Percentiles rank a stretch among this genome's conserved stretches.
Conservation (phyloP, 2,329 filamentous ascomycete genomes). For the Aspergillus tamarii region DNA sequence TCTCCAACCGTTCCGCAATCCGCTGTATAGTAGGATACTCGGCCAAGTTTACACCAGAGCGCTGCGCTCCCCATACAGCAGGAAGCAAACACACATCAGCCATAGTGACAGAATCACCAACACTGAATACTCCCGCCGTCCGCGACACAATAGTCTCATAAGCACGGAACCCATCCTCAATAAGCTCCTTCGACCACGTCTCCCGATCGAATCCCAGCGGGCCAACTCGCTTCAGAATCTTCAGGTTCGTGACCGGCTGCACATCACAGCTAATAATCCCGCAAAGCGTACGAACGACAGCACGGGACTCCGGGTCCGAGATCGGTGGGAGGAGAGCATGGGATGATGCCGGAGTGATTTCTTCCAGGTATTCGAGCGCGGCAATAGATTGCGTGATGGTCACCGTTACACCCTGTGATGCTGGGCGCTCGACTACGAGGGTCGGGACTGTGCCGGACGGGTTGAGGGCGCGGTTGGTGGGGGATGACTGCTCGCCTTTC, state of each 20-base stretch:
- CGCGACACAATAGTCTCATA: conserved; percentile 54
- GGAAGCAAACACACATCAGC: conserved; percentile 64
- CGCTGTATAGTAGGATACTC: conserved; percentile 52
- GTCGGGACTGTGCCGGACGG: conserved; percentile 60
- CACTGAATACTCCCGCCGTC: conserved; percentile 54
- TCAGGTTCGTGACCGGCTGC: conserved; percentile 64
- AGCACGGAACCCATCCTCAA: conserved; percentile 57
- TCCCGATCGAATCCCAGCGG: conserved; percentile 48
- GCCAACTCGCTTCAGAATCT: conserved; percentile 55
- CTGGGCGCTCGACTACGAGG: conserved; percentile 45
- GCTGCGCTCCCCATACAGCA: conserved; percentile 60
- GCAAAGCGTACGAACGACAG: conserved; percentile 57
- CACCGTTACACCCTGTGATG: conserved; percentile 25
- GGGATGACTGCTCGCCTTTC: conserved; percentile 54
- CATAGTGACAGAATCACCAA: conserved; percentile 59
- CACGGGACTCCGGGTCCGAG: conserved; percentile 47
- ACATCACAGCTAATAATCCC: conserved; percentile 60
- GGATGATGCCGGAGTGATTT: conserved; percentile 50
- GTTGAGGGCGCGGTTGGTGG: conserved; percentile 54
- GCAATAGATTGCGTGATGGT: conserved; percentile 61
- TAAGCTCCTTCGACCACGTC: conserved; percentile 57
- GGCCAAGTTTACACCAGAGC: conserved; percentile 57
- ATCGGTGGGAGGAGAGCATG: conserved; percentile 51
- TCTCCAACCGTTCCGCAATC: conserved; percentile 52
- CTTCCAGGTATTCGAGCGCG: conserved; percentile 66